Evolutionary conservation across 2,329 filamentous ascomycete species (phyloP), one percentile per base, ranked within the genome.

Genomic region (Diaporthe batatas): DNA sequence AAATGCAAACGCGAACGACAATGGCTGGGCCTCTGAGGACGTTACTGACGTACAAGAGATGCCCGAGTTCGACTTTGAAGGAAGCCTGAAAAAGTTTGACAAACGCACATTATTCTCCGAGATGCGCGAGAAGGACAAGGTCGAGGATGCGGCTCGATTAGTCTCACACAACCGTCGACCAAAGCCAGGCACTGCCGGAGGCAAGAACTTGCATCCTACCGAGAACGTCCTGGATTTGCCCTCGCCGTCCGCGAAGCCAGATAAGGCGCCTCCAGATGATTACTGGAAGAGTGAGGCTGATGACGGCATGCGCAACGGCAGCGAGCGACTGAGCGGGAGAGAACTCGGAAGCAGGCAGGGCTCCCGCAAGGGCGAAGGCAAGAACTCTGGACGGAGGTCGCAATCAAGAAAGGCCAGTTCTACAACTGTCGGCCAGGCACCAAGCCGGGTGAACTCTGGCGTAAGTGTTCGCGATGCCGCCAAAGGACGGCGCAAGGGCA

Each of bases 11-110:
- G 80, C 80, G 39, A 82, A 82, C 11, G 89, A 94, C 55, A 97
- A 94, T 80, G 96, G 94, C 4, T 98, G 96, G 95, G 95, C 94
- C 5, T 98, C 96, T 0, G 96, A 98, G 80, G 96, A 98, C 79
- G 95, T 96, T 29, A 98, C 94, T 0, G 96, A 98, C 80, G 94
- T 96, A 29, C 94, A 96, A 82, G 96, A 97, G 80, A 90, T 96
- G 86, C 94, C 93, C 14, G 96, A 98, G 74, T 98, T 98, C 78
- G 96, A 98, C 81, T 98, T 98, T 78, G 92, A 94, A 77, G 91
- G 91, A 70, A 95, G 95, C 76, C 87, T 98, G 42, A 95, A 94
- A 59, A 97, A 98, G 79, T 98, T 98, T 78, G 95, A 98, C 85
- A 98, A 98, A 84, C 91, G 92, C 71, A 92, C 91, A 1, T 91